Base-by-base conservation (phyloP, 371 early-diverging fungal species). In the Mortierella sp. region DNA sequence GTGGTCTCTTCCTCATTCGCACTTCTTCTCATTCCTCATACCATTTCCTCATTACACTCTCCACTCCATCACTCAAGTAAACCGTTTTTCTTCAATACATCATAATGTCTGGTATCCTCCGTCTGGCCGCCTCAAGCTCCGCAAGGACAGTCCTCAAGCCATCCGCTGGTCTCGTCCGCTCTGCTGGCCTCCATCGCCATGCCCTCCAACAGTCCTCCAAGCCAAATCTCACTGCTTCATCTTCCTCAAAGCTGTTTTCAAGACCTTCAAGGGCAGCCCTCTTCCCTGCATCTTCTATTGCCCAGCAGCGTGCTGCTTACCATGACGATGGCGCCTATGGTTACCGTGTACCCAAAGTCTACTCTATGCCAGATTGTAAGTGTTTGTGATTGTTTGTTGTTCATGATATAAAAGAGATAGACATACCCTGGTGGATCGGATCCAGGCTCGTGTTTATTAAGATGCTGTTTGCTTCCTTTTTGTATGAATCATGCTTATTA, bases 311-410 rank as follows among this genome's bases (percentile, higher is more conserved):
- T 11, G 70, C 84, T 68, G n/a, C 71, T 75, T 95, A 95, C 77
- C 95, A 95, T 83, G 96, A 95, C 78, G 93, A 94, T 72, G 95
- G 94, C 54, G 94, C 94, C 1, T 97, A 95, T 86, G 97, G 97
- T 18, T 97, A 96, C 84, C 93, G 97, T 27, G 92, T 93, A 4
- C 93, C 97, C 58, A 92, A 92, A 55, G 90, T 89, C 56, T 92
- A 84, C 76, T 89, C 90, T 60, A 89, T 95, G 80, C 94, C 95
- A 1, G 97, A 97, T 81, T 97, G 95, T 92, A 88, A 80, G 90
- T 89, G 8, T n/a, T n/a, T 60, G 32, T 21, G 51, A 16, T 16
- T 18, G 4, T 18, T 51, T 51, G 21, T 16, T 51, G 21, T 51
- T 18, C 0, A 18, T 51, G 6, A 51, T 21, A 21, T 7, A 51